Evolutionary conservation across 768 basidiomycete species (phyloP), one percentile per base, ranked within the genome.

Genomic region (Strobilomyces echinocephalus): DNA sequence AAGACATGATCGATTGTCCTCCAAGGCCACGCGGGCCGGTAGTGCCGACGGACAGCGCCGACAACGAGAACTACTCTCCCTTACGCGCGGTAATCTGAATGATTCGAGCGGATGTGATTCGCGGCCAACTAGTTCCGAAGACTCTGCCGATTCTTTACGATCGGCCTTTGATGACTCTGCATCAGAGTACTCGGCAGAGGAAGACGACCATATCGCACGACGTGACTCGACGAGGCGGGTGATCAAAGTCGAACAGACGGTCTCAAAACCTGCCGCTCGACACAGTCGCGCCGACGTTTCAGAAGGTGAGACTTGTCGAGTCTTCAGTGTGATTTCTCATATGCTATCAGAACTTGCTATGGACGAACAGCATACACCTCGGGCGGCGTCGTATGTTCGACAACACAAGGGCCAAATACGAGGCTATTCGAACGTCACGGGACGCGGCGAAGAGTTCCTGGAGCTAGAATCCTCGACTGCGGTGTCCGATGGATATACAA

Each of bases 131-230:
- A 52, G 57, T 24, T 57, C 58, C 5, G 62, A 60, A 30, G 54
- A 30, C 5, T 67, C 64, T 0, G 59, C 58, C 3, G 44, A 59
- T 53, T 66, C 65, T 30, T 45, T 59, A 21, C 61, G 59, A 15
- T 59, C 60, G 4, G 60, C 48, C 12, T 60, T 54, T 10, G 56
- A 64, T 28, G 71, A 69, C 28, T 65, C 67, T 41, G 66, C 60
- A 35, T 68, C 63, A 7, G 72, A 72, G 52, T 66, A 70, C 53
- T 68, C 67, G 4, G 63, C 44, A 21, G 66, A 65, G n/a, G 63
- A 69, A 40, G 46, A 55, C 30, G 46, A 52, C 12, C 46, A 42
- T 24, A 39, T 21, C 12, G 14, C 48, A 2, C 50, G 39, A 35
- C 53, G 30, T 12, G 34, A 21, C n/a, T 47, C 53, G 8, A 43